A percentile compares a stretch with the other conserved stretches of the same genome.
Evolutionary conservation across 2,329 filamentous ascomycete genomes (phyloP).

Genomic region (Bretziella fagacearum): DNA sequence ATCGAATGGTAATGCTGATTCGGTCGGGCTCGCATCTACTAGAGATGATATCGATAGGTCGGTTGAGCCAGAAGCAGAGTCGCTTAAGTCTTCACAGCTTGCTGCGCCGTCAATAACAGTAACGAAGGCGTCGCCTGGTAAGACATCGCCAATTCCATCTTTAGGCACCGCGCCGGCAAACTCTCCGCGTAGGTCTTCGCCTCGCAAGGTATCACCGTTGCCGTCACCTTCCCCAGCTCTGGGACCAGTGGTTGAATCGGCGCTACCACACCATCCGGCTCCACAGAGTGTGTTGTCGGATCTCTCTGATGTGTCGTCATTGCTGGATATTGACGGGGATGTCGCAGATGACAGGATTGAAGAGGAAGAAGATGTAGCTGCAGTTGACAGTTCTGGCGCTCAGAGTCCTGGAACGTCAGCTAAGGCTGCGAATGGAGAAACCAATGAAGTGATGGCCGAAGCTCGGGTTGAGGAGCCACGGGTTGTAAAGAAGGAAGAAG

Average conservation of each 20-base stretch:
- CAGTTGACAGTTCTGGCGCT: no score
- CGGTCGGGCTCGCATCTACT: neutral
- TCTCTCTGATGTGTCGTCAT: constrained; percentile 12
- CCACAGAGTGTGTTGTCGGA: constrained; percentile 11
- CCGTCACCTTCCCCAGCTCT: neutral
- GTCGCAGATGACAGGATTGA: neutral
- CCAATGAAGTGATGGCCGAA: neutral
- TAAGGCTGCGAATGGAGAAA: no score
- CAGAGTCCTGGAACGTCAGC: no score
- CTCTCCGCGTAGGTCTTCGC: constrained; percentile 4
- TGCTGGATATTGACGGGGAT: constrained; percentile 8
- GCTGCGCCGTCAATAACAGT: constrained; percentile 16
- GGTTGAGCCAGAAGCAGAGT: constrained; percentile 15
- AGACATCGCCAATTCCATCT: constrained; percentile 12
- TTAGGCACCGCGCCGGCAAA: no score
- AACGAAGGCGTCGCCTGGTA: constrained; percentile 18
- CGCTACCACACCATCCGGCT: constrained; percentile 12
- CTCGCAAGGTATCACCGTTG: neutral
- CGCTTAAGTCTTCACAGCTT: neutral
- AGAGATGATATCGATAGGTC: neutral
- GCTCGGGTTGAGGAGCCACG: constrained; percentile 3
- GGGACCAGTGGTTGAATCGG: neutral
- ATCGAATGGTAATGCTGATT: neutral
- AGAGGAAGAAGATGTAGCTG: neutral
- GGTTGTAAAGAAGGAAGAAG: neutral